Base-by-base conservation (phyloP, 2,329 filamentous ascomycete genomes). In the Coleophoma cylindrospora region DNA sequence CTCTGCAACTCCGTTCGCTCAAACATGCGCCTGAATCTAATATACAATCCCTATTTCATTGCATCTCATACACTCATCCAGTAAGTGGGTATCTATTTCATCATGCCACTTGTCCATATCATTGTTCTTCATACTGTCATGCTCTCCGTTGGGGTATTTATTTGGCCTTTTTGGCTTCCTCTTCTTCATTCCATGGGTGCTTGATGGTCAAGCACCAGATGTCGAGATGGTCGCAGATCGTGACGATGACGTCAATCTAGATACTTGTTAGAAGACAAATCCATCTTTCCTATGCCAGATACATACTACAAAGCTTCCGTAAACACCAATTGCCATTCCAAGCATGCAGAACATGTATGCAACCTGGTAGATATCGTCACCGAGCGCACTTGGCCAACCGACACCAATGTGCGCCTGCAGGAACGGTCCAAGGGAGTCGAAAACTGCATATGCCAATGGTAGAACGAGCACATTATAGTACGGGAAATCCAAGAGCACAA, bases 131-230 rank as follows among this genome's bases (percentile, higher is more conserved):
- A 27, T 27, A 27, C 27, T 27, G 7, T 27, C 27, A 27, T 27
- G 9, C 27, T 27, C 27, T 27, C 27, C 6, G 27, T 10, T 38
- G 36, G 4, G 36, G 7, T 9, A 33, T 51, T 22, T 43, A 53
- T 49, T 62, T 52, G 15, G 43, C 50, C 51, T 64, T 64, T 51
- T 65, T 65, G 22, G 56, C 52, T 32, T 66, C 59, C 5, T 65
- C 64, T 50, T 71, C 68, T 47, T 67, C 58, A 48, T 63, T 71
- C 56, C 78, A 76, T 19, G 81, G 82, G 61, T 97, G 85, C 79
- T 99, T 99, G 73, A 99, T 99, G 1, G 89, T 95, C 66, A 99
- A 75, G 66, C 94, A 99, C 90, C 91, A 97, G 59, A 99, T 99
- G 66, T 99, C 94, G 54, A 97, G 77, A 67, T 95, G 96, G 68